Evolutionary conservation across 225 moss, liverwort and hornwort genomes (phyloP).

Genomic region (Antitrichia curtipendula): DNA sequence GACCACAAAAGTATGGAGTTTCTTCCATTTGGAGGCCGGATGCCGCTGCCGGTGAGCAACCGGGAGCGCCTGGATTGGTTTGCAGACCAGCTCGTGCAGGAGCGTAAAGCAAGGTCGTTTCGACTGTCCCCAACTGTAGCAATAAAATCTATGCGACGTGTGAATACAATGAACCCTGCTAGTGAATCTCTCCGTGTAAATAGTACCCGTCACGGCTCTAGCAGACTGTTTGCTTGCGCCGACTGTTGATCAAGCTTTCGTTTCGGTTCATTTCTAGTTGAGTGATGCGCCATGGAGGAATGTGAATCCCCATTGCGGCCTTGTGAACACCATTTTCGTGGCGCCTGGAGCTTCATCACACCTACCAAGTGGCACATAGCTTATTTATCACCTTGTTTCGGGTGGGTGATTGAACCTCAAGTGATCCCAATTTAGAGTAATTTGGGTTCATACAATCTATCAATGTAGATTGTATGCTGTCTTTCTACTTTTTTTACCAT

Average conservation of each 20-base stretch:
- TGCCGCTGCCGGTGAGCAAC: slow-evolving; percentile 48
- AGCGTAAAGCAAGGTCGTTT: slow-evolving; percentile 53
- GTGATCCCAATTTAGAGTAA: neutral
- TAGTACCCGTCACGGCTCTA: neutral
- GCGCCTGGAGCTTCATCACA: neutral
- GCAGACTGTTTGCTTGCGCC: slow-evolving; percentile 5
- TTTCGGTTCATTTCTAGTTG: neutral
- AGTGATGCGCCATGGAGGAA: neutral
- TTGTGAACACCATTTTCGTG: neutral
- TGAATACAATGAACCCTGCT: neutral
- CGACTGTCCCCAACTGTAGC: slow-evolving; percentile 42
- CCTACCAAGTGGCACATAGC: neutral
- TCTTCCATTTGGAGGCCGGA: slow-evolving; percentile 79
- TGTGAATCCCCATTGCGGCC: neutral
- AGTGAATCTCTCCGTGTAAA: neutral
- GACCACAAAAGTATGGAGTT: slow-evolving; percentile 71
- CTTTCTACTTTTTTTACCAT: neutral
- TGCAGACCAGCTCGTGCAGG: slow-evolving; percentile 78
- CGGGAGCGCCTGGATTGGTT: slow-evolving; percentile 83
- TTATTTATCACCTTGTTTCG: neutral
- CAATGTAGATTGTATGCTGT: neutral
- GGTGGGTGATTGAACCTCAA: neutral
- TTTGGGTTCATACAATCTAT: neutral
- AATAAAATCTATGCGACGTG: neutral
- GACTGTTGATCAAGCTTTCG: neutral